phyloP scores from a whole-genome alignment of 345 rosid genomes.

The Gossypium herbaceum region DNA sequence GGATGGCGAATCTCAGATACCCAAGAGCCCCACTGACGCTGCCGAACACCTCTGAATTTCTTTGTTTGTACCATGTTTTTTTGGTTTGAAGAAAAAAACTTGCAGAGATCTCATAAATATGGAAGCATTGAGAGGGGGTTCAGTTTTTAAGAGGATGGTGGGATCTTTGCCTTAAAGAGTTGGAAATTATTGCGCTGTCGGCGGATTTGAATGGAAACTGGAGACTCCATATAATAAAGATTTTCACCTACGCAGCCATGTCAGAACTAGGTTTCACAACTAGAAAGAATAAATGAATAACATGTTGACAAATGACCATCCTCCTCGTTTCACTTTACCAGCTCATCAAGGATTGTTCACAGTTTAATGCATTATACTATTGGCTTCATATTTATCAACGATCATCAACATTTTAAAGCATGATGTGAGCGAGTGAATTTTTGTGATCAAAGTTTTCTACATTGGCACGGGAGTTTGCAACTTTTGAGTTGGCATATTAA shows the following conservation, averaged over 20 bases:
- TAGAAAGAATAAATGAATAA: neutral
- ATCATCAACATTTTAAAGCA: no score
- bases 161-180: no score
- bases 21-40: constrained; percentile 95
- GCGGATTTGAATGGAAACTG: constrained; percentile 29
- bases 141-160: neutral
- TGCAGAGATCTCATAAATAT: constrained; percentile 12
- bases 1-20: constrained; percentile 86
- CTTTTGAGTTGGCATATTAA: constrained; percentile 29
- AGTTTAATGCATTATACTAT: no score
- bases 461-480: constrained; percentile 15
- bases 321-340: neutral
- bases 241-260: constrained; percentile 36
- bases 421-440: neutral
- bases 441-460: neutral
- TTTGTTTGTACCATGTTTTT: constrained; percentile 52
- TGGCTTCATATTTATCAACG: no score
- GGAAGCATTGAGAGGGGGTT: neutral
- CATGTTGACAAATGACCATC: constrained; percentile 7
- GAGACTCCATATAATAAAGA: constrained; percentile 32
- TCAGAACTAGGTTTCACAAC: neutral
- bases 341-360: no score
- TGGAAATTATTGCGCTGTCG: constrained; percentile 25
- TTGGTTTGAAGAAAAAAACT: neutral
- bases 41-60: constrained; percentile 84